Base-by-base conservation (phyloP, 768 basidiomycete species). In the Sistotremastrum suecicum region DNA sequence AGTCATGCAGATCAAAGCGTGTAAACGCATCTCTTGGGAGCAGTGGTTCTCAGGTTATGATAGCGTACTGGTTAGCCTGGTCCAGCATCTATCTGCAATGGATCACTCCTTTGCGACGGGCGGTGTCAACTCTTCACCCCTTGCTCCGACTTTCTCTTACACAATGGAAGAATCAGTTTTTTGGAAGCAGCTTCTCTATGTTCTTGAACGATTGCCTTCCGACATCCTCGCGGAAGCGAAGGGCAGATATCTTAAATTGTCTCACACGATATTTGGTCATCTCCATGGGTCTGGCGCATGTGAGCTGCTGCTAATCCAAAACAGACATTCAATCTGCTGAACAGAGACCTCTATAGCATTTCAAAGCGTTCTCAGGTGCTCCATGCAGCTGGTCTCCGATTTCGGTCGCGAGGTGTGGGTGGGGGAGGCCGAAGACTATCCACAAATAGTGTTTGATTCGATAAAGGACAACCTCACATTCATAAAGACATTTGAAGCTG, bases 401-500 rank as follows among this genome's bases (percentile, higher is more conserved):
- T 56, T 81, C 43, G 69, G 69, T 0, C 52, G 61, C 3, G 56
- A 66, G 7, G 58, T 89, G 9, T 97, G 94, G 92, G 58, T 66
- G 12, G 74, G 70, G 31, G 80, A 85, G 51, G 72, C 73, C 1
- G 66, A 75, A 4, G 80, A 86, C 54, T 85, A 80, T 55, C 81
- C 89, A 3, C 74, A 79, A 52, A 70, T 83, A 34, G 72, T 89
- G 5, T 81, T 94, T 54, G 87, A 86, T 55, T 73, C 80, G 9
- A 73, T 97, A 56, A 84, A 83, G 58, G 80, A 87, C 56, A 97
- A 94, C 58, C 20, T 20, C 20, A 20, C 51, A 56, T 0, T 53
- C 20, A 20, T 20, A 20, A 20, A 20, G 20, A 20, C 20, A 20
- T 20, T 20, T 20, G 20, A 20, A 20, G 20, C 20, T 20, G 20